Percentiles rank a stretch among this genome's conserved stretches.
Conservation (phyloP, 495 filamentous ascomycete species). For the Penicillium arizonense region DNA sequence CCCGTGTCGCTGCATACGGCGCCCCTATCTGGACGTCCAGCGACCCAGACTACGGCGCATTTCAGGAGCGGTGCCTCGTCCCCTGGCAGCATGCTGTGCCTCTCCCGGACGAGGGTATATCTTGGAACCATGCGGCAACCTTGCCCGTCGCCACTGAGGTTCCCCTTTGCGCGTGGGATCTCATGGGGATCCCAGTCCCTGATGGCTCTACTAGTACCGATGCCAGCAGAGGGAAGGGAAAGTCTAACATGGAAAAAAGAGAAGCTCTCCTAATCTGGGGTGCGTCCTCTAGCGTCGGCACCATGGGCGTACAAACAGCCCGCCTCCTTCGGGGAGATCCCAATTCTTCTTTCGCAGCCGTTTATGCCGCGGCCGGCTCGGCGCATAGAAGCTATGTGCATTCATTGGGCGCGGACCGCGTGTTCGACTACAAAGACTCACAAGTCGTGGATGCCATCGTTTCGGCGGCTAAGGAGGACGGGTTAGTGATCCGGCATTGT, state of each 20-base stretch:
- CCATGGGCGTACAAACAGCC: constrained; percentile 43
- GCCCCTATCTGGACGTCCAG: constrained; percentile 33
- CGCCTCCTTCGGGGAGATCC: constrained; percentile 29
- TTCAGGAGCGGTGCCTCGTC: constrained; percentile 42
- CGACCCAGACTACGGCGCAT: constrained; percentile 44
- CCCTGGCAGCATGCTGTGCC: constrained; percentile 34
- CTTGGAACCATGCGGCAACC: constrained; percentile 43
- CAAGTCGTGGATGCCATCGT: constrained; percentile 43
- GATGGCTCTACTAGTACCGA: not conserved
- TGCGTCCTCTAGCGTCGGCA: constrained; percentile 46
- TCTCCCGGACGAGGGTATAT: constrained; percentile 35
- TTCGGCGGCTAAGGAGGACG: constrained; percentile 37
- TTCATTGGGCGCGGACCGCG: constrained; percentile 44
- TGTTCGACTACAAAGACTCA: constrained; percentile 50
- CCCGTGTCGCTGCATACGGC: constrained; percentile 43
- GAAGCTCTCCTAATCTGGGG: constrained; percentile 46
- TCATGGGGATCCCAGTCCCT: constrained; percentile 22
- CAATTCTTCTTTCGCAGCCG: constrained; percentile 30
- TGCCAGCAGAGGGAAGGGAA: not conserved
- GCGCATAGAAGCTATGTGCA: constrained; percentile 43
- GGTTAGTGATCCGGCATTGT: constrained; percentile 35
- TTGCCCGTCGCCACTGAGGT: constrained; percentile 43
- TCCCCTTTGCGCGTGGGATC: constrained; percentile 31
- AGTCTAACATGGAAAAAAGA: constrained; percentile 13
- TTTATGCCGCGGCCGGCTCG: constrained; percentile 48